These are phyloP conservation scores for Apiotrichum veenhuisii DNA, from an alignment of 1,284 basidiomycete species.

Conservation along the genomic window DNA sequence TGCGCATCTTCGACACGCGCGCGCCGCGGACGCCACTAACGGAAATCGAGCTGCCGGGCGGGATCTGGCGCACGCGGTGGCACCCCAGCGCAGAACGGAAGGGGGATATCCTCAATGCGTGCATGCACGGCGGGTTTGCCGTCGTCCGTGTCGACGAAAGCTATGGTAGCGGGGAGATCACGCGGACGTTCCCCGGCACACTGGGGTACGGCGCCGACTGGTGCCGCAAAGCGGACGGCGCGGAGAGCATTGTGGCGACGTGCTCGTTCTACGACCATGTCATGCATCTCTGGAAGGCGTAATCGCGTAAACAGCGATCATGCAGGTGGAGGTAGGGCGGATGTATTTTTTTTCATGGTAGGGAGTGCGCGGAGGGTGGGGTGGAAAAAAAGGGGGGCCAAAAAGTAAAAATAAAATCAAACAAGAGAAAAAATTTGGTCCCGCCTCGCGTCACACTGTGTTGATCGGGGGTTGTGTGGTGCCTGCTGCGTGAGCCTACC, in stretches of 20 bases:
- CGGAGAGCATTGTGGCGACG: slow-evolving; percentile 66
- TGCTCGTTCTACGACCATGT: slow-evolving; percentile 96
- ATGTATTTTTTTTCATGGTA: no score
- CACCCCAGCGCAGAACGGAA: slow-evolving; percentile 65
- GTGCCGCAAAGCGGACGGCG: slow-evolving; percentile 54
- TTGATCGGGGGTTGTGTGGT: no score
- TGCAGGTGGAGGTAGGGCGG: no score
- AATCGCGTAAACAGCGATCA: no score
- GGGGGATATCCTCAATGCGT: slow-evolving; percentile 76
- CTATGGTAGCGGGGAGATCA: slow-evolving; percentile 36
- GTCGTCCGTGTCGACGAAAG: slow-evolving; percentile 57
- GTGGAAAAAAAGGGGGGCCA: no score
- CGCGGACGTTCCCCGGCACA: slow-evolving; percentile 71
- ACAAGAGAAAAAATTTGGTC: no score
- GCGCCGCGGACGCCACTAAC: slow-evolving; percentile 61
- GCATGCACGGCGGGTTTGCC: slow-evolving; percentile 98
- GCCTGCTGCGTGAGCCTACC: no score
- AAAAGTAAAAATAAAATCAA: no score
- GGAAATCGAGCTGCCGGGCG: slow-evolving; percentile 73
- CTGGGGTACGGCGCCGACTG: slow-evolving; percentile 96
- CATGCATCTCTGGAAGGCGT: slow-evolving; percentile 75
- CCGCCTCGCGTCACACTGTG: no score
- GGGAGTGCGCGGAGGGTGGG: no score
- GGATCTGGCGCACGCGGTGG: slow-evolving; percentile 95
- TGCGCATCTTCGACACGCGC: slow-evolving; percentile 81